These are phyloP conservation scores for Notholithocarpus densiflorus DNA, from an alignment of 306 rosid genomes.

Conservation along the genomic window DNA sequence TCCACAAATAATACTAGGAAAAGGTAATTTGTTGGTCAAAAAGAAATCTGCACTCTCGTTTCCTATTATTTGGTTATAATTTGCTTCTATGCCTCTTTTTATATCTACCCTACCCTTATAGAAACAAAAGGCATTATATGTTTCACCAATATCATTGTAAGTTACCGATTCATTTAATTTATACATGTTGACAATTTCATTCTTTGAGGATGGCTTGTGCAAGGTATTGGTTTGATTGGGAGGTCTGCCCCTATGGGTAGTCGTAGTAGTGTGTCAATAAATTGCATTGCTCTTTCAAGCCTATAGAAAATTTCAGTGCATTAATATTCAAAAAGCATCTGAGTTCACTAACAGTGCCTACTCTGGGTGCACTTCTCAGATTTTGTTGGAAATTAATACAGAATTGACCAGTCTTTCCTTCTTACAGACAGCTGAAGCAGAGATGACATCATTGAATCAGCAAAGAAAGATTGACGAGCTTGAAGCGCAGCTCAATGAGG, in stretches of 20 bases:
- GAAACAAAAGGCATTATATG: neutral
- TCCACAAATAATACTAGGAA: neutral
- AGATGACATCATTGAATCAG: constrained; percentile 40
- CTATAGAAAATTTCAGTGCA: neutral
- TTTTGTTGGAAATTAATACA: neutral
- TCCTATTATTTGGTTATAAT: neutral
- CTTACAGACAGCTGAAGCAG: constrained; percentile 53
- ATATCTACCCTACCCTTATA: neutral
- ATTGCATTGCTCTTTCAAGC: neutral
- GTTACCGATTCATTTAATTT: neutral
- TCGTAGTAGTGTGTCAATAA: neutral
- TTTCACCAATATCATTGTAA: neutral
- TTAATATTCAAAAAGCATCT: neutral
- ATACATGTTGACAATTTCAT: neutral
- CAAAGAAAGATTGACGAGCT: constrained; percentile 59
- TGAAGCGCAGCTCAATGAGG: constrained; percentile 69
- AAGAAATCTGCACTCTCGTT: neutral
- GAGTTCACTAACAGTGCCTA: neutral
- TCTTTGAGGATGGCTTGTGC: neutral
- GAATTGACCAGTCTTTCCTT: constrained; percentile 9
- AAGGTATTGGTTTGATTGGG: neutral
- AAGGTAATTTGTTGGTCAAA: neutral
- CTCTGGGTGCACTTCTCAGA: neutral
- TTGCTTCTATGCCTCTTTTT: neutral
- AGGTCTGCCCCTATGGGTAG: neutral